Conservation (phyloP, 352 stramenopile species). For the Thraustochytrium sp. region DNA sequence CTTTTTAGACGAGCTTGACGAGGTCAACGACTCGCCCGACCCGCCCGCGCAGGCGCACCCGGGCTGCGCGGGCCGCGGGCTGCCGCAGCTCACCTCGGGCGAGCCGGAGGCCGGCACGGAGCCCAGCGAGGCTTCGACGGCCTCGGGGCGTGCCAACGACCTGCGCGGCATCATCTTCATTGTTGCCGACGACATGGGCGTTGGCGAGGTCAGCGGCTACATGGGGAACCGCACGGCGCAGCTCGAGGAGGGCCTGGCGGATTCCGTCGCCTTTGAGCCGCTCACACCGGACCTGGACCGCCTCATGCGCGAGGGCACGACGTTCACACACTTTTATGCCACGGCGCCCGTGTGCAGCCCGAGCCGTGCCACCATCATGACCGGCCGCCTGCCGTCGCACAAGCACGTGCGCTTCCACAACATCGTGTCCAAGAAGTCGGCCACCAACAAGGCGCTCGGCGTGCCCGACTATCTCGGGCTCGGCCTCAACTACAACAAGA, state of each 20-base stretch:
- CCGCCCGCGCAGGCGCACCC: background rate
- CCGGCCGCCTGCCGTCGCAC: conserved; percentile 13
- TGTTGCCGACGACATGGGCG: conserved; percentile 34
- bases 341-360: conserved; percentile 23
- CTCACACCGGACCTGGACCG: conserved; percentile 5
- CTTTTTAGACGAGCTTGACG: background rate
- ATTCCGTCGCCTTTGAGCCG: conserved; percentile 21
- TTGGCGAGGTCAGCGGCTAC: conserved; percentile 22
- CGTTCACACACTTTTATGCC: conserved; percentile 40
- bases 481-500: conserved; percentile 14
- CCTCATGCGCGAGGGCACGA: background rate
- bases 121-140: background rate
- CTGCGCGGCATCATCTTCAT: conserved; percentile 37
- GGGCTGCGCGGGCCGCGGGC: background rate
- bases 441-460: background rate
- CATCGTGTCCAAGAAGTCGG: background rate
- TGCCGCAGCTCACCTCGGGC: background rate
- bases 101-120: background rate
- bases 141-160: background rate
- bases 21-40: background rate
- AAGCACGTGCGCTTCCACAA: conserved; percentile 36
- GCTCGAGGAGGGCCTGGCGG: background rate
- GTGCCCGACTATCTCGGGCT: conserved; percentile 26
- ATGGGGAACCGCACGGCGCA: background rate
- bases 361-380: conserved; percentile 22